phyloP scores from a whole-genome alignment of 1,284 basidiomycete genomes.

The Leccinum ponderosum region DNA sequence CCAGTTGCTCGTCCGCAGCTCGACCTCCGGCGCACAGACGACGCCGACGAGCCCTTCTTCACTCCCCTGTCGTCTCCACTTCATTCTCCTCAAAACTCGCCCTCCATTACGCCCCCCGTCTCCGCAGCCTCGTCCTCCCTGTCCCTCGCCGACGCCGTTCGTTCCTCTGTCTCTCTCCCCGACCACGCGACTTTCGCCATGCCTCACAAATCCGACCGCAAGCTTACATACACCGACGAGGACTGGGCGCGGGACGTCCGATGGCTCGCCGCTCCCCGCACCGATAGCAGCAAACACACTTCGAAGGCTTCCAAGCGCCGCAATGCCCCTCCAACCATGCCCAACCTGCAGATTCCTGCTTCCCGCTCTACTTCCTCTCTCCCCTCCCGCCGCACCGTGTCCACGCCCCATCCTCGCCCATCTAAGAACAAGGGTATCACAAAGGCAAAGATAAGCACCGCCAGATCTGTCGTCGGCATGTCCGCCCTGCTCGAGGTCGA shows the following conservation, averaged over 20 bases:
- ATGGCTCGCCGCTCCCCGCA: slow-evolving; percentile 51
- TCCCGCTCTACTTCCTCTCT: slow-evolving; percentile 25
- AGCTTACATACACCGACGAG: slow-evolving; percentile 46
- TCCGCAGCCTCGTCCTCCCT: slow-evolving; percentile 30
- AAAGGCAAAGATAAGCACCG: slow-evolving; percentile 36
- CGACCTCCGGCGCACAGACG: slow-evolving; percentile 18
- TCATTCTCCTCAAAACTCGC: slow-evolving; percentile 18
- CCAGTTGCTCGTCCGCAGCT: slow-evolving; percentile 13
- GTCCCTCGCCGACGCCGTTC: slow-evolving; percentile 23
- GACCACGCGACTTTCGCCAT: slow-evolving; percentile 18
- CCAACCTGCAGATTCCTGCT: slow-evolving; percentile 8
- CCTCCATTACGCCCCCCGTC: slow-evolving; percentile 24
- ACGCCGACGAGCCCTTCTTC: slow-evolving; percentile 33
- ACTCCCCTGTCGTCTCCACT: slow-evolving; percentile 30
- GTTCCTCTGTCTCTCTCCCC: slow-evolving; percentile 22
- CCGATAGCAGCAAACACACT: slow-evolving; percentile 21
- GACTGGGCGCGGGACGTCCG: slow-evolving; percentile 67
- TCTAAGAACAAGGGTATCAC: slow-evolving; percentile 26
- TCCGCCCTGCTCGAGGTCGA: slow-evolving; percentile 57
- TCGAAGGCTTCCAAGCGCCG: slow-evolving; percentile 24
- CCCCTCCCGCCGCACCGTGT: slow-evolving; percentile 7
- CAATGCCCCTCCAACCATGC: slow-evolving; percentile 14
- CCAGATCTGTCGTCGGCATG: slow-evolving; percentile 54
- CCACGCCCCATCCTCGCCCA: slow-evolving; percentile 18
- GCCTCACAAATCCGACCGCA: slow-evolving; percentile 15